Conservation (phyloP, 495 filamentous ascomycete species). For the Penicillium paxilli region DNA sequence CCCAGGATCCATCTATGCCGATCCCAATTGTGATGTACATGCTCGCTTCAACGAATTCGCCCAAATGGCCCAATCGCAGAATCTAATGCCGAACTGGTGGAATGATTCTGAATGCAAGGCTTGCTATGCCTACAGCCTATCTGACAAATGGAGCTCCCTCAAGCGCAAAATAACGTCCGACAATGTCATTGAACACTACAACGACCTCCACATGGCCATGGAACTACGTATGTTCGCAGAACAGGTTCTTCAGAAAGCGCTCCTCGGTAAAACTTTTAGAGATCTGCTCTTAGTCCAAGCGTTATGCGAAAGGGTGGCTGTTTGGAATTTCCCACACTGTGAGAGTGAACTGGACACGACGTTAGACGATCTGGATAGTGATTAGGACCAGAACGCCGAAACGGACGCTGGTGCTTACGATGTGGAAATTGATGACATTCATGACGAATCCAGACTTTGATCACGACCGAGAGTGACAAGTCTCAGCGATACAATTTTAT, state of each 20-base stretch:
- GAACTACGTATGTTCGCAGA: background rate
- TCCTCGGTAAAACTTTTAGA: background rate
- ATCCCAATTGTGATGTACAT: background rate
- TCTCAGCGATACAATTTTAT: too few species aligned
- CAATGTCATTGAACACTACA: background rate
- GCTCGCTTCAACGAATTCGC: background rate
- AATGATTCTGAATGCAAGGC: background rate
- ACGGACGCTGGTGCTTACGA: too few species aligned
- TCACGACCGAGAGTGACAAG: too few species aligned
- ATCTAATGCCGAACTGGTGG: background rate
- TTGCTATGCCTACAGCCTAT: background rate
- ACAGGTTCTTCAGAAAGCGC: background rate
- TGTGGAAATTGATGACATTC: too few species aligned
- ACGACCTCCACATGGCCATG: background rate
- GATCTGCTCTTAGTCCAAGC: too few species aligned
- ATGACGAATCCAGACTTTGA: too few species aligned
- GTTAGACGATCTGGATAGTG: too few species aligned
- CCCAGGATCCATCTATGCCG: too few species aligned
- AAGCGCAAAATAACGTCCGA: background rate
- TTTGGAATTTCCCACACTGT: too few species aligned
- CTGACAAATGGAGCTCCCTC: background rate
- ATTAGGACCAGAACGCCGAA: too few species aligned
- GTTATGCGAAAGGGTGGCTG: too few species aligned
- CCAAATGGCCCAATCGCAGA: background rate
- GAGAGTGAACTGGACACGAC: too few species aligned